Base-by-base conservation (phyloP, 1,139 yeast species). In the Hansenula sp. region DNA sequence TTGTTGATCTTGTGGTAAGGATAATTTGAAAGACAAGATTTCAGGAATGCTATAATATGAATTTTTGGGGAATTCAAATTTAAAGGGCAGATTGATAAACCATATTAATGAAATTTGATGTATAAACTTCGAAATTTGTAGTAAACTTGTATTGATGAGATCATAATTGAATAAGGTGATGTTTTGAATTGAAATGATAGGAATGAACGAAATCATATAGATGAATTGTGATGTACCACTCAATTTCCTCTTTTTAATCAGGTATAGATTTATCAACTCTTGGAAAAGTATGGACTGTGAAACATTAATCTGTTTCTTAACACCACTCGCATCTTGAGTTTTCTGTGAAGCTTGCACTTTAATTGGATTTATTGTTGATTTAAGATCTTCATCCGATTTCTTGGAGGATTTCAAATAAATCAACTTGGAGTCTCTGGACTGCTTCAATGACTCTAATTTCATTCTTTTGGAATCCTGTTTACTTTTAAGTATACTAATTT, bases 241-340 rank as follows among this genome's bases (percentile, higher is more conserved):
- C 9, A 47, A 36, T 39, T 47, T 55, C 35, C 51, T 45, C 34
- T 43, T 50, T 29, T 44, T 51, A 18, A 57, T 12, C 2, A 47
- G 35, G 28, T 52, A 53, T n/a, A 57, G 34, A 19, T 40, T 45
- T 11, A 55, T 48, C n/a, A 55, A 41, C 32, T 57, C 60, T 38
- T 57, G 59, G 37, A 46, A 55, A 4, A 54, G 41, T 29, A 55
- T 41, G 0, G 58, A 49, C 32, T 50, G 47, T 3, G 55, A 52
- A 38, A 49, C 51, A 19, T 49, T 42, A 12, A 53, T 47, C 41
- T 55, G 58, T 36, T 50, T 54, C 1, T 37, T n/a, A 6, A 57
- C 29, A 16, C 52, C 42, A 9, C 19, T 16, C 16, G 48, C 47
- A 19, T 52, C 52, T 25, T 47, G 44, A 9, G 42, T 43, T 12